Percentiles rank a stretch among this genome's conserved stretches.
These are phyloP conservation scores for Micractinium conductrix DNA, from an alignment of 139 green algal species.

Conservation along the genomic window DNA sequence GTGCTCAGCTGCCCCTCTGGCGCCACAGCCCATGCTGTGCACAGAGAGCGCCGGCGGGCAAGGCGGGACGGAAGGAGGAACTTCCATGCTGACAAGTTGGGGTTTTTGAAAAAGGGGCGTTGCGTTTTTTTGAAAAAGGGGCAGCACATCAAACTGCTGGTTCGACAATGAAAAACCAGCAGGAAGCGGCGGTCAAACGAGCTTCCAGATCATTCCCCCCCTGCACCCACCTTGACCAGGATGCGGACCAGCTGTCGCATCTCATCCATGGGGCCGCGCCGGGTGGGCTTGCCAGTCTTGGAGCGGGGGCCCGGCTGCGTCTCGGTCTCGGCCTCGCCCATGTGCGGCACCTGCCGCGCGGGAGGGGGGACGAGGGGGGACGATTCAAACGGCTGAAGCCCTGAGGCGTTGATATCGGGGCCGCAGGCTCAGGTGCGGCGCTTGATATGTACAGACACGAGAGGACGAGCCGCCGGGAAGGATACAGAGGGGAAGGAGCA, in stretches of 20 bases:
- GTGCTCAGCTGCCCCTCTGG: not conserved
- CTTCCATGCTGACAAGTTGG: too few relatives aligned
- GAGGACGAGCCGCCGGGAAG: not conserved
- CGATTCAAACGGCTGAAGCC: not conserved
- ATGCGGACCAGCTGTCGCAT: constrained; percentile 91
- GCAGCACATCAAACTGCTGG: too few relatives aligned
- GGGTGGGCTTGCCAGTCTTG: constrained; percentile 42
- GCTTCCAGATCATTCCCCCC: too few relatives aligned
- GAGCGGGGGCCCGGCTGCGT: constrained; percentile 17
- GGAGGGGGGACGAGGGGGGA: not conserved
- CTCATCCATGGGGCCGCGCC: constrained; percentile 90
- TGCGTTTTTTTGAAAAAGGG: too few relatives aligned
- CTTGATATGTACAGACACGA: not conserved
- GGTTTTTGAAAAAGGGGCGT: too few relatives aligned
- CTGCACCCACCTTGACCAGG: constrained; percentile 65
- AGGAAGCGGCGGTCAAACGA: too few relatives aligned
- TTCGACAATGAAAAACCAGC: too few relatives aligned
- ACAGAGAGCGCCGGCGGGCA: too few relatives aligned
- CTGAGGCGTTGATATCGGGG: not conserved
- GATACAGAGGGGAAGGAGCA: too few relatives aligned
- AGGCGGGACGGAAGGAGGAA: not conserved
- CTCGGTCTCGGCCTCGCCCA: not conserved
- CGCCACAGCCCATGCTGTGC: not conserved
- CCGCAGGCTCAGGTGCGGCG: not conserved
- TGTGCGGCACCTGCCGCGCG: not conserved